Evolutionary conservation across 2,329 filamentous ascomycete species (phyloP).

Genomic region (Calonectria pauciramosa): DNA sequence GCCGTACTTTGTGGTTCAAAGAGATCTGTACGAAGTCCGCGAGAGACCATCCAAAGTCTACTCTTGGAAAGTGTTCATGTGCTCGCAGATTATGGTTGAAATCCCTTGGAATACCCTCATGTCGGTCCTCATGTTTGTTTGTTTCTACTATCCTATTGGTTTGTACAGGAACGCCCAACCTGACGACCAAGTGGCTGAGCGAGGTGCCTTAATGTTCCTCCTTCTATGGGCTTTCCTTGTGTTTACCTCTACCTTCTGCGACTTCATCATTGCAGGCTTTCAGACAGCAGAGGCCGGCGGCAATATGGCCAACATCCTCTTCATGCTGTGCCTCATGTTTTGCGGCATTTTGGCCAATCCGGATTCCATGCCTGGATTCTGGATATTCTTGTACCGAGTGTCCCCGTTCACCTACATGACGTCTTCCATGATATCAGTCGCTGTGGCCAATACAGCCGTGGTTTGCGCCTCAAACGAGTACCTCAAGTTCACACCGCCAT

Average conservation of each 20-base stretch:
- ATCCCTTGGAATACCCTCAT: conserved; percentile 86
- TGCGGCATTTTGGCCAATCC: conserved; percentile 43
- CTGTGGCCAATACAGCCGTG: conserved; percentile 76
- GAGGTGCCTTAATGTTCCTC: conserved; percentile 84
- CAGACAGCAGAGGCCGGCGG: conserved; percentile 75
- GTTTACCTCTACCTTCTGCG: conserved; percentile 85
- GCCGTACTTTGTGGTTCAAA: conserved; percentile 87
- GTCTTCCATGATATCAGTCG: conserved; percentile 77
- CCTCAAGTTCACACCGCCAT: conserved; percentile 72
- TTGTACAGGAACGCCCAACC: conserved; percentile 77
- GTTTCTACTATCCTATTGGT: conserved; percentile 89
- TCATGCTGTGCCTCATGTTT: conserved; percentile 68
- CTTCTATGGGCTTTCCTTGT: conserved; percentile 81
- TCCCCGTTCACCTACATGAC: conserved; percentile 89
- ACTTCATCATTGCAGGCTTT: conserved; percentile 79
- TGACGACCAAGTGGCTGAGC: conserved; percentile 73
- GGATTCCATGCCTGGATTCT: conserved; percentile 71
- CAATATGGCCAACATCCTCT: conserved; percentile 75
- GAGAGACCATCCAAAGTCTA: conserved; percentile 89
- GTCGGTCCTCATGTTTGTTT: conserved; percentile 80
- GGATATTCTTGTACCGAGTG: conserved; percentile 70
- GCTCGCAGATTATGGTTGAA: conserved; percentile 86
- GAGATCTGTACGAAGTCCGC: conserved; percentile 85
- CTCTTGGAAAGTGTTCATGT: conserved; percentile 87
- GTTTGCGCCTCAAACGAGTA: conserved; percentile 79